These are phyloP conservation scores for Aureobasidium sp. DNA, from an alignment of 2,329 filamentous ascomycete species.

Conservation along the genomic window DNA sequence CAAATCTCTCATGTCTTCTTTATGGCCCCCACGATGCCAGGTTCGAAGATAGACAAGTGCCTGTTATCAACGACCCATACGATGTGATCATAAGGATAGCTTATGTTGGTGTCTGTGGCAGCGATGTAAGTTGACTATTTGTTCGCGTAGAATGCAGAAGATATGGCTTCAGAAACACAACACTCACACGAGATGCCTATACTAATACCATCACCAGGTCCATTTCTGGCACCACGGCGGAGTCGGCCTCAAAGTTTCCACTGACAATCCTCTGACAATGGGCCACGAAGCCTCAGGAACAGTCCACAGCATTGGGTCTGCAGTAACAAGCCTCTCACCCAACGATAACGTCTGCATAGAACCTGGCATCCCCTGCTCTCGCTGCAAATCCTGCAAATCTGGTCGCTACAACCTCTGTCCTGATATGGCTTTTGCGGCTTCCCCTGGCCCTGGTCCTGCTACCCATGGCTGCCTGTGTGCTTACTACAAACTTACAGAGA, in stretches of 20 bases:
- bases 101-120: conserved; percentile 8
- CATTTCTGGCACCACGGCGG: conserved; percentile 55
- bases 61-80: background rate
- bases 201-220: conserved; percentile 12
- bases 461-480: conserved; percentile 38
- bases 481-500: conserved; percentile 39
- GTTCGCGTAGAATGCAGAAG: no score
- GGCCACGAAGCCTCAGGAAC: conserved; percentile 64
- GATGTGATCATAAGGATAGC: background rate
- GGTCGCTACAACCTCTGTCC: conserved; percentile 18
- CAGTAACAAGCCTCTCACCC: conserved; percentile 47
- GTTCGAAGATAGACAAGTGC: background rate
- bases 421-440: conserved; percentile 19
- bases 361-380: conserved; percentile 59
- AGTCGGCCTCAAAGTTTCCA: conserved; percentile 39
- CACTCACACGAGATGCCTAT: no score
- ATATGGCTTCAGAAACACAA: no score
- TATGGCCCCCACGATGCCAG: background rate
- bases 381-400: conserved; percentile 43
- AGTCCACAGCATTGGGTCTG: conserved; percentile 49
- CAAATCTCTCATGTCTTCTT: background rate
- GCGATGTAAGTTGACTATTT: background rate
- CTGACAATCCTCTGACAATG: conserved; percentile 44
- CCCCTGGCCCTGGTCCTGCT: conserved; percentile 8
- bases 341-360: conserved; percentile 69